Evolutionary conservation across 192 early-diverging fungal genomes (phyloP).

Genomic region (Piromyces sp.): DNA sequence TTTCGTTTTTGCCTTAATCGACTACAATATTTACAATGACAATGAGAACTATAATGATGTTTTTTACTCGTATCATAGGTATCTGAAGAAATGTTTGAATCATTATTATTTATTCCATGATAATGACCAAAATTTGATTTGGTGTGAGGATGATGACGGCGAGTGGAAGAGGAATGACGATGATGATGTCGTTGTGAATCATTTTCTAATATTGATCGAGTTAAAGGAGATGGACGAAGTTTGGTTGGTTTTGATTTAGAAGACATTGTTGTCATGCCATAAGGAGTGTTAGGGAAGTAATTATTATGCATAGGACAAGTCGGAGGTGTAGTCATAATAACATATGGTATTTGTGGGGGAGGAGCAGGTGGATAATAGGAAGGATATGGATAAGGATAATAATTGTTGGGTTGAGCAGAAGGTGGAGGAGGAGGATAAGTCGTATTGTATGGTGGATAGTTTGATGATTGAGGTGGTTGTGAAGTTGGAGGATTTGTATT

Average conservation of each 20-base stretch:
- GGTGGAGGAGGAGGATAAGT: neutral
- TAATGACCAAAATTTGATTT: too few relatives aligned
- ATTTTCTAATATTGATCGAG: neutral
- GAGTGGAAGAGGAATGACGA: neutral
- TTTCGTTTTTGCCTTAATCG: neutral
- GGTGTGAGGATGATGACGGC: neutral
- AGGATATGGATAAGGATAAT: neutral
- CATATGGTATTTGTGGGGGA: neutral
- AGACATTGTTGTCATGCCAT: too few relatives aligned
- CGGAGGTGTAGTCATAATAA: neutral
- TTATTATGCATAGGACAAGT: neutral
- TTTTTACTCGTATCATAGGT: neutral
- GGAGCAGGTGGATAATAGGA: neutral
- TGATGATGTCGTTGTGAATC: neutral
- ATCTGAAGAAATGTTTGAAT: too few relatives aligned
- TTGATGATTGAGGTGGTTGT: neutral
- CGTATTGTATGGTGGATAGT: neutral
- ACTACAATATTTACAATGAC: neutral
- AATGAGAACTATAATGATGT: neutral
- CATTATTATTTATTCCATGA: too few relatives aligned
- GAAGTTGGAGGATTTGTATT: neutral
- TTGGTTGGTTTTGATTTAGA: neutral
- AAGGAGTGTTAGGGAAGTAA: neutral
- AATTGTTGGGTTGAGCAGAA: neutral
- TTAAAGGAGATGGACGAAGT: neutral